Percentiles rank a stretch among this genome's conserved stretches.
Conservation (phyloP, 306 rosid genomes). For the Vicia faba region DNA sequence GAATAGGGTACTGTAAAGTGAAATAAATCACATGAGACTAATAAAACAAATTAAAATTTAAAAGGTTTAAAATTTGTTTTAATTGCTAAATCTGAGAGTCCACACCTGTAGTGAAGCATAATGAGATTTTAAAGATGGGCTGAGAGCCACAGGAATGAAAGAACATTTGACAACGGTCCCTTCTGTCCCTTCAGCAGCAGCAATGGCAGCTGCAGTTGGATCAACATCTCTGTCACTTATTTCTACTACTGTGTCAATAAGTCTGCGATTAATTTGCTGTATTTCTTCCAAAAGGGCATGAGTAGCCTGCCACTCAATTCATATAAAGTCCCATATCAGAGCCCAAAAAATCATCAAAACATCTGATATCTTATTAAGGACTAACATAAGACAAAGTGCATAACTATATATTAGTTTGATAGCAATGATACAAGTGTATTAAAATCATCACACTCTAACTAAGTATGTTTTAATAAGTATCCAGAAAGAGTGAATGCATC, state of each 20-base stretch:
- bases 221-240: slow-evolving; percentile 74
- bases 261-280: slow-evolving; percentile 73
- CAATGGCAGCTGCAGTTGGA: slow-evolving; percentile 62
- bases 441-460: slow-evolving; percentile 12
- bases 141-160: slow-evolving; percentile 83
- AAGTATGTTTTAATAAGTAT: slow-evolving; percentile 25
- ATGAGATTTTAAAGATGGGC: slow-evolving; percentile 79
- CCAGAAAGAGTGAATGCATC: neutral
- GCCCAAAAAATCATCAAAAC: slow-evolving; percentile 7
- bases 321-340: slow-evolving; percentile 35
- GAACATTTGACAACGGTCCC: slow-evolving; percentile 90
- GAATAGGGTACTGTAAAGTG: slow-evolving; percentile 81
- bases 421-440: slow-evolving; percentile 11
- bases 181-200: slow-evolving; percentile 64
- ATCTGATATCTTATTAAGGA: slow-evolving; percentile 21
- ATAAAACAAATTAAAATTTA: neutral
- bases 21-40: slow-evolving; percentile 36
- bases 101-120: slow-evolving; percentile 79
- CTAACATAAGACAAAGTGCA: neutral
- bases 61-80: neutral
- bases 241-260: slow-evolving; percentile 83
- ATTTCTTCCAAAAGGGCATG: slow-evolving; percentile 89
- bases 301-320: slow-evolving; percentile 62
- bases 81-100: slow-evolving; percentile 33
- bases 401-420: neutral